phyloP scores from a whole-genome alignment of 768 basidiomycete species.

The Gelatoporia subvermispora region DNA sequence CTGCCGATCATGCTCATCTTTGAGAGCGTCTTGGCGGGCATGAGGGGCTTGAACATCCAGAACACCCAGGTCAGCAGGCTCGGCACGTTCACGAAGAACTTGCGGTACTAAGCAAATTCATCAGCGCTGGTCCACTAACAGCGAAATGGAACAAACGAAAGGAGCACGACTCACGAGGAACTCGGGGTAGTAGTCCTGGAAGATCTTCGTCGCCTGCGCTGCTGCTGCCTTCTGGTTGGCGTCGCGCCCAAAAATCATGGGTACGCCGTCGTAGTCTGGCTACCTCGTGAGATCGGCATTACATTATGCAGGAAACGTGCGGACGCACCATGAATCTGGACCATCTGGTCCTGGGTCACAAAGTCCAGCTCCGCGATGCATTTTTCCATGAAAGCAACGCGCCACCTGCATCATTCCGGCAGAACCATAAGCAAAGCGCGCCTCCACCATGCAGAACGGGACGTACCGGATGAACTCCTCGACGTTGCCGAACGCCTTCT shows the following conservation, averaged over 20 bases:
- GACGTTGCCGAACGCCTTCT: slow-evolving; percentile 75
- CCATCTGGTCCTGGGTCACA: slow-evolving; percentile 61
- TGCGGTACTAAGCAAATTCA: slow-evolving; percentile 44
- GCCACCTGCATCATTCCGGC: slow-evolving; percentile 49
- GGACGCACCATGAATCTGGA: slow-evolving; percentile 73
- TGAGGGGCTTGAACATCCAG: slow-evolving; percentile 74
- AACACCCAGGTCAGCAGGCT: slow-evolving; percentile 75
- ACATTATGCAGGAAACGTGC: slow-evolving; percentile 31
- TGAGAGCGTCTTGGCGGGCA: slow-evolving; percentile 67
- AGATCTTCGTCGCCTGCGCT: slow-evolving; percentile 67
- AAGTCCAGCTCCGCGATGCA: slow-evolving; percentile 64
- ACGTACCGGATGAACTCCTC: slow-evolving; percentile 67
- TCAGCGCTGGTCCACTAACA: neutral
- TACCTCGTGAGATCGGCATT: neutral
- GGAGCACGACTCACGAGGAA: slow-evolving; percentile 46
- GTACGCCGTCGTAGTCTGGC: slow-evolving; percentile 73
- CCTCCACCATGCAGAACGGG: slow-evolving; percentile 1
- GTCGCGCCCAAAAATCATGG: slow-evolving; percentile 52
- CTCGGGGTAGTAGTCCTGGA: slow-evolving; percentile 76
- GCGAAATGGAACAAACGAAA: neutral
- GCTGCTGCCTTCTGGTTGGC: slow-evolving; percentile 77
- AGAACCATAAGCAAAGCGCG: neutral
- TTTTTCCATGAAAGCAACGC: slow-evolving; percentile 73
- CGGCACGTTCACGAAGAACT: slow-evolving; percentile 83
- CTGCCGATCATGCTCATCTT: slow-evolving; percentile 79